Conservation (phyloP, 192 early-diverging fungal genomes). For the Backusella circina region DNA sequence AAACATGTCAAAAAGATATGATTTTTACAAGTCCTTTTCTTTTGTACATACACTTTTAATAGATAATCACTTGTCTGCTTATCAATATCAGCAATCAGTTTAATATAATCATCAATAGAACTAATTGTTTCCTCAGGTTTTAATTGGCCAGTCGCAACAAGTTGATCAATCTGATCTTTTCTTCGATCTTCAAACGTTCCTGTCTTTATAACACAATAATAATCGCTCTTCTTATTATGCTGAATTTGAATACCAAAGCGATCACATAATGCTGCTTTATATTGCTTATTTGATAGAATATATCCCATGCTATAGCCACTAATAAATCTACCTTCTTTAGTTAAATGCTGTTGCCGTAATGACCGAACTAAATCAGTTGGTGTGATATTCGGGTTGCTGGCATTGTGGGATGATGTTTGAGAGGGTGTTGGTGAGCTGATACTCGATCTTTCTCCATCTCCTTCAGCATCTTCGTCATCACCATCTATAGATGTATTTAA, state of each 20-base stretch:
- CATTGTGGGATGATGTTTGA: neutral
- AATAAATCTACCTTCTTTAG: neutral
- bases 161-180: neutral
- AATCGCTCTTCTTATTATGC: neutral
- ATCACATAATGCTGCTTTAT: neutral
- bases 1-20: neutral
- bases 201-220: slow-evolving; percentile 17
- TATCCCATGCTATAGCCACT: neutral
- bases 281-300: neutral
- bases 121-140: neutral
- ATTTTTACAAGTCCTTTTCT: neutral
- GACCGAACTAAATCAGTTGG: neutral
- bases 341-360: neutral
- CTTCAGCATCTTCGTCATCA: neutral
- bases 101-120: slow-evolving; percentile 22
- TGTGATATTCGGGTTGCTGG: neutral
- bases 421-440: neutral
- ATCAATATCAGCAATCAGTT: slow-evolving; percentile 16
- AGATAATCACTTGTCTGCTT: slow-evolving; percentile 22
- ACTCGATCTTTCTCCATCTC: neutral
- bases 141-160: neutral
- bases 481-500: neutral
- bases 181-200: slow-evolving; percentile 11
- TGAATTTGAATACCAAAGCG: neutral
- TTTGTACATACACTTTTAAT: slow-evolving; percentile 19